phyloP scores from a whole-genome alignment of 1,139 yeast species.

The Lodderomyces elongisporus region DNA sequence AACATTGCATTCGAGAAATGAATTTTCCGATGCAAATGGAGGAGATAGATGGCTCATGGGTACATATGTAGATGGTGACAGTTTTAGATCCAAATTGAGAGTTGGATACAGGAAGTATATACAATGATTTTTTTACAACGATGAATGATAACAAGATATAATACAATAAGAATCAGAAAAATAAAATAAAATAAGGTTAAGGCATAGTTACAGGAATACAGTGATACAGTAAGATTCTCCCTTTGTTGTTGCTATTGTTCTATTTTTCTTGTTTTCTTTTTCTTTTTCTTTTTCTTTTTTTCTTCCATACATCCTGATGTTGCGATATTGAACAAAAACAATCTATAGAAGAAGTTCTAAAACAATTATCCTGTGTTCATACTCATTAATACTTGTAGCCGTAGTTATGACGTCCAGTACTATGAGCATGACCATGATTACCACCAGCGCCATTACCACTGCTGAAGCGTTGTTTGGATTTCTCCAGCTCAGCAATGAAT shows the following conservation, averaged over 20 bases:
- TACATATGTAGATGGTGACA: constrained; percentile 69
- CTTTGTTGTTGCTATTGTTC: background rate
- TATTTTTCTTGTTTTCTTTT: background rate
- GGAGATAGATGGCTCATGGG: constrained; percentile 73
- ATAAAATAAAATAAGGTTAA: too few relatives aligned
- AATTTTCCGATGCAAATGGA: constrained; percentile 51
- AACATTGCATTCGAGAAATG: constrained; percentile 63
- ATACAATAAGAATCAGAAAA: constrained; percentile 5
- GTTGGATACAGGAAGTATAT: constrained; percentile 14
- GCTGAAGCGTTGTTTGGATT: constrained; percentile 16
- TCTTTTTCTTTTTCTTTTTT: background rate
- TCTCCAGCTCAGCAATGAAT: constrained; percentile 12
- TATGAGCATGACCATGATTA: too few relatives aligned
- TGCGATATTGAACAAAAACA: too few relatives aligned
- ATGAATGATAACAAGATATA: too few relatives aligned
- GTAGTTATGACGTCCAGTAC: constrained; percentile 1
- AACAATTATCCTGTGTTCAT: too few relatives aligned
- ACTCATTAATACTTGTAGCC: constrained; percentile 7
- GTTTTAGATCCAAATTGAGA: constrained; percentile 61
- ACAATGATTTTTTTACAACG: too few relatives aligned
- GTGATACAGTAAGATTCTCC: background rate
- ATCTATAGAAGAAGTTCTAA: too few relatives aligned
- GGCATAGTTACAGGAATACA: too few relatives aligned
- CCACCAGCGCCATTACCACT: too few relatives aligned
- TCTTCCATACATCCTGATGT: too few relatives aligned